These are phyloP conservation scores for Babesia caballi DNA, from an alignment of 169 alveolate species.

Conservation along the genomic window DNA sequence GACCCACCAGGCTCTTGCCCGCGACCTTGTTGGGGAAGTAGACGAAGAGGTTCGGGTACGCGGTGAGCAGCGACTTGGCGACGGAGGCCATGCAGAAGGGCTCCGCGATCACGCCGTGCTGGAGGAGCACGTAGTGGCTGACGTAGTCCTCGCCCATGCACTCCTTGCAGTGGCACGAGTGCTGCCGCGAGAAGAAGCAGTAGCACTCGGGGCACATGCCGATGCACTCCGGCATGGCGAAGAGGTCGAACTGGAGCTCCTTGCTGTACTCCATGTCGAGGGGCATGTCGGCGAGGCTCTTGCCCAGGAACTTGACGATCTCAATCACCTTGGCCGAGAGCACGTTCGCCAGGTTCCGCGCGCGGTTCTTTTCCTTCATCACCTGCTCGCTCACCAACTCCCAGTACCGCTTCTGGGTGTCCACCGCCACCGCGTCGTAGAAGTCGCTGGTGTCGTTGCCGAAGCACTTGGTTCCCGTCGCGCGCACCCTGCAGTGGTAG, in stretches of 20 bases:
- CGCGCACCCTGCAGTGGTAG: slow-evolving; percentile 47
- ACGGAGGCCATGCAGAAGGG: slow-evolving; percentile 65
- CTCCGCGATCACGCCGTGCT: slow-evolving; percentile 75
- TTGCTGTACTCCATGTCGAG: neutral
- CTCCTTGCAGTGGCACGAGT: slow-evolving; percentile 63
- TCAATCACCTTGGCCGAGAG: slow-evolving; percentile 36
- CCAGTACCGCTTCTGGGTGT: slow-evolving; percentile 7
- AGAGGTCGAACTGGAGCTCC: slow-evolving; percentile 32
- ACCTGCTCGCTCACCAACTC: slow-evolving; percentile 19
- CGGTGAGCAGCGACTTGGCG: slow-evolving; percentile 45
- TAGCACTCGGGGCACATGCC: slow-evolving; percentile 62
- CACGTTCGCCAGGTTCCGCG: slow-evolving; percentile 21
- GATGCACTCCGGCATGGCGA: slow-evolving; percentile 52
- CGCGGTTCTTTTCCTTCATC: slow-evolving; percentile 20
- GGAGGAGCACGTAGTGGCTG: slow-evolving; percentile 68
- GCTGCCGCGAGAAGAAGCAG: slow-evolving; percentile 63
- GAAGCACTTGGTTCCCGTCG: slow-evolving; percentile 10
- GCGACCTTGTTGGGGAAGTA: slow-evolving; percentile 69
- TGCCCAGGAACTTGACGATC: slow-evolving; percentile 31
- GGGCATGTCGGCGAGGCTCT: slow-evolving; percentile 12
- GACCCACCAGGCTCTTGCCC: slow-evolving; percentile 73
- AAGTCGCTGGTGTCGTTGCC: slow-evolving; percentile 1
- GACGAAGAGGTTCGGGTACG: slow-evolving; percentile 65
- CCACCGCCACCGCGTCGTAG: slow-evolving; percentile 9
- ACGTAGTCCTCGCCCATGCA: slow-evolving; percentile 60